Percentiles rank a stretch among this genome's conserved stretches.
phyloP scores from a whole-genome alignment of 2,329 filamentous ascomycete species.

The Pyricularia pennisetigena region DNA sequence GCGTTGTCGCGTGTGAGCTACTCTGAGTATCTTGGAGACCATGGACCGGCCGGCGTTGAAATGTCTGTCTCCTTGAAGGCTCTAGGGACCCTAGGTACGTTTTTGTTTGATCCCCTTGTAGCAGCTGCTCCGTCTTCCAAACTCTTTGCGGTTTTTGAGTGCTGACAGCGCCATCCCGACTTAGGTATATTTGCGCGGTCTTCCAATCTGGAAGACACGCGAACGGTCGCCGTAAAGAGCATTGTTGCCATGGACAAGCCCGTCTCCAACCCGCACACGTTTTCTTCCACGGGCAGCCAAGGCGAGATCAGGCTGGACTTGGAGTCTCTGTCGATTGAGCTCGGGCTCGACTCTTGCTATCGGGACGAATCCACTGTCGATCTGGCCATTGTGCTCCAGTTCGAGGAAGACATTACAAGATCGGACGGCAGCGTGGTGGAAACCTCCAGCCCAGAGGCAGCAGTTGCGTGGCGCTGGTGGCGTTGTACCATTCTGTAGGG shows the following conservation, averaged over 20 bases:
- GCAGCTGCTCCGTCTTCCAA: not conserved
- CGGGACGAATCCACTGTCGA: not conserved
- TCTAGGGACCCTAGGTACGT: conserved; percentile 61
- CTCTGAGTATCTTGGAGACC: conserved; percentile 32
- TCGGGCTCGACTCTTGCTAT: not conserved
- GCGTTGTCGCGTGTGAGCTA: conserved; percentile 57
- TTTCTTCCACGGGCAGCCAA: not conserved
- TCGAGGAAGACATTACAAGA: not conserved
- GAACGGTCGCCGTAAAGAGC: not conserved
- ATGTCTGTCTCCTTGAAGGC: conserved; percentile 59
- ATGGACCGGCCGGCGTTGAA: conserved; percentile 46
- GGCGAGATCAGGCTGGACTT: not conserved
- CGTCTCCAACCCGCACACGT: not conserved
- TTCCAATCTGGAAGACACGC: not conserved
- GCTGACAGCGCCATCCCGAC: not conserved
- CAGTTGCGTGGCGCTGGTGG: not conserved
- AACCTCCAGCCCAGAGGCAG: not conserved
- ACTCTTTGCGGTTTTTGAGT: not conserved
- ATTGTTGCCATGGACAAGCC: not conserved
- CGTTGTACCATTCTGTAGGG: not conserved
- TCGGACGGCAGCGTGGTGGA: not conserved
- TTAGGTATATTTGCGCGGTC: not conserved
- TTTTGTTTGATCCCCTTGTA: not conserved
- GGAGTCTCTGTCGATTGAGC: not conserved
- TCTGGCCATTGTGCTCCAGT: not conserved